Evolutionary conservation across 345 rosid genomes (phyloP).

Genomic region (Hibiscus trionum): DNA sequence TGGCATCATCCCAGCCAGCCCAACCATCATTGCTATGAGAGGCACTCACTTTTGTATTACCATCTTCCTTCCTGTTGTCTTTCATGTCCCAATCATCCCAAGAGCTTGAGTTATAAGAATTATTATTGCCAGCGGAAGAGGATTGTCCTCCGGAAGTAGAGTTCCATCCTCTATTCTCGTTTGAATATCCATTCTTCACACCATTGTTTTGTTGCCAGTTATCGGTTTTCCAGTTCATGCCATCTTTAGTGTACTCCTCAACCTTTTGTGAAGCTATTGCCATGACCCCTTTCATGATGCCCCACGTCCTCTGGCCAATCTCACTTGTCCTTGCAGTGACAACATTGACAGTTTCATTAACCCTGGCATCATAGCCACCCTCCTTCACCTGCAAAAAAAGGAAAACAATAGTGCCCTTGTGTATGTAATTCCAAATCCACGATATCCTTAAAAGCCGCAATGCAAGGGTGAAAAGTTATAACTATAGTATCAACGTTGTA

Average conservation of each 20-base stretch:
- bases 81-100: background rate
- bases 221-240: background rate
- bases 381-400: background rate
- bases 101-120: background rate
- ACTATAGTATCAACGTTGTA: background rate
- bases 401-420: background rate
- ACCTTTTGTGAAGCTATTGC: background rate
- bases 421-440: background rate
- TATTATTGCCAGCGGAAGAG: background rate
- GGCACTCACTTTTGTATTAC: background rate
- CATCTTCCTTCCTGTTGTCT: background rate
- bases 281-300: background rate
- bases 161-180: background rate
- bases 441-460: too few relatives aligned
- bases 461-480: background rate
- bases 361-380: background rate
- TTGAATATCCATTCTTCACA: background rate
- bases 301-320: background rate
- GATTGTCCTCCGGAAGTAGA: background rate
- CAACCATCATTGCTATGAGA: background rate
- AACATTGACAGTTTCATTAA: background rate
- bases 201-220: background rate
- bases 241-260: background rate
- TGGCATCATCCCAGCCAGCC: background rate
- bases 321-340: background rate